These are phyloP conservation scores for Boletus tylopilopsis DNA, from an alignment of 768 basidiomycete genomes.

Conservation along the genomic window DNA sequence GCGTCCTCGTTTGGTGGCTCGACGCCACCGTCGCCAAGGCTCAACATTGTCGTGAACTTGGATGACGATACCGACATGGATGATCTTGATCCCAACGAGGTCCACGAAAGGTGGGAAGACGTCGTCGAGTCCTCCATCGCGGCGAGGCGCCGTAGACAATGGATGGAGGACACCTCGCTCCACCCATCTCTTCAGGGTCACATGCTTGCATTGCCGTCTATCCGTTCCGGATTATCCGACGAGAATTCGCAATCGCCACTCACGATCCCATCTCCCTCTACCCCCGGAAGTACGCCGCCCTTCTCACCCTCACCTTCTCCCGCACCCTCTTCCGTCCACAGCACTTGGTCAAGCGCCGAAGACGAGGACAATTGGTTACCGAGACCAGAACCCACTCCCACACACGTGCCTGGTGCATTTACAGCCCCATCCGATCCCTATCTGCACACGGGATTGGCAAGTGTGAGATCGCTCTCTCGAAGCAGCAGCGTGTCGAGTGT, in stretches of 20 bases:
- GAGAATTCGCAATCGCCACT: conserved; percentile 21
- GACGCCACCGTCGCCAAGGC: conserved; percentile 19
- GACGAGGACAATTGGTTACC: conserved; percentile 10
- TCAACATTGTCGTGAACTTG: conserved; percentile 10
- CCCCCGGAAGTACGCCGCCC: conserved; percentile 12
- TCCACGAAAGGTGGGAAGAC: conserved; percentile 11
- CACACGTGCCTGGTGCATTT: not conserved
- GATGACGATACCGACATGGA: conserved; percentile 16
- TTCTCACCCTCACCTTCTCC: conserved; percentile 17
- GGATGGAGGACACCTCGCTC: not conserved
- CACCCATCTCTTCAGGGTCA: conserved; percentile 2
- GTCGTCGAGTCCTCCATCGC: conserved; percentile 10
- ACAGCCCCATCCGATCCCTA: not conserved
- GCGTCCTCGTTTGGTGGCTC: conserved; percentile 18
- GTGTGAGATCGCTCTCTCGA: conserved; percentile 1
- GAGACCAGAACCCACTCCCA: not conserved
- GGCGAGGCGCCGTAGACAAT: conserved; percentile 2
- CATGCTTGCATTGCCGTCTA: conserved; percentile 23
- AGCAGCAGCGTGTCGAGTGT: conserved; percentile 13
- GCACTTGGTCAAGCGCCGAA: conserved; percentile 9
- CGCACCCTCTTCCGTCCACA: conserved; percentile 4
- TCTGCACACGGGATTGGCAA: not conserved
- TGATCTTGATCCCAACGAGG: not conserved
- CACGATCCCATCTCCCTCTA: conserved; percentile 19
- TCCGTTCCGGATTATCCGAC: conserved; percentile 25